Evolutionary conservation across 2,329 filamentous ascomycete species (phyloP).

Genomic region (Zymoseptoria brevis): DNA sequence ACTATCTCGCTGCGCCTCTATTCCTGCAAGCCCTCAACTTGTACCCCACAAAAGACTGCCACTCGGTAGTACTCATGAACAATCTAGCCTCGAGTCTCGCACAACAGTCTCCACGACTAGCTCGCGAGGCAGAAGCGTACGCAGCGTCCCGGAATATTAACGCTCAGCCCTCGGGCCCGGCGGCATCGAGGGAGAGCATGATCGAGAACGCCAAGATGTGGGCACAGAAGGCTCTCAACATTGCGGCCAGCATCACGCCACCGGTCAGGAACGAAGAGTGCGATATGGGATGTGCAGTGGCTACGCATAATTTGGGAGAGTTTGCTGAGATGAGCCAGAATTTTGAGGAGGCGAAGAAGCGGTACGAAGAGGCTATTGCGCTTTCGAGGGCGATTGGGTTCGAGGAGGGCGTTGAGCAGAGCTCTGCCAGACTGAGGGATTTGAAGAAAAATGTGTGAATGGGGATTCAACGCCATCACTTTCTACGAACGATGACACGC

Average conservation of each 20-base stretch:
- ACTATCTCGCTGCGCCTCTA: slow-evolving; percentile 75
- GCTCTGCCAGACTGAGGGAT: slow-evolving; percentile 34
- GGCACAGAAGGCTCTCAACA: slow-evolving; percentile 66
- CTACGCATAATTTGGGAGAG: slow-evolving; percentile 79
- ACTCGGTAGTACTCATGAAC: slow-evolving; percentile 79
- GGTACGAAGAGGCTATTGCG: slow-evolving; percentile 60
- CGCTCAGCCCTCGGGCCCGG: slow-evolving; percentile 35
- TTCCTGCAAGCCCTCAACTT: slow-evolving; percentile 77
- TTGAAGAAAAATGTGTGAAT: slow-evolving; percentile 17
- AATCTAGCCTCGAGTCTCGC: slow-evolving; percentile 68
- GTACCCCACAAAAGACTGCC: slow-evolving; percentile 58
- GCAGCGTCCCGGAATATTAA: slow-evolving; percentile 30
- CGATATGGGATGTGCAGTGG: slow-evolving; percentile 72
- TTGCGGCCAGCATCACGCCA: slow-evolving; percentile 57
- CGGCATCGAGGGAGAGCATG: slow-evolving; percentile 47
- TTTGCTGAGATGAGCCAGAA: slow-evolving; percentile 70
- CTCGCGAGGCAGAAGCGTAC: slow-evolving; percentile 22
- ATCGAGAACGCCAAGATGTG: slow-evolving; percentile 66
- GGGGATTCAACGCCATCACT: too few relatives aligned
- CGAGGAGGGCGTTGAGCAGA: slow-evolving; percentile 37
- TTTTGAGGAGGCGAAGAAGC: slow-evolving; percentile 54
- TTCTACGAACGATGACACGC: too few relatives aligned
- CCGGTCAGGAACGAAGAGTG: slow-evolving; percentile 68
- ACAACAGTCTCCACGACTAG: slow-evolving; percentile 47
- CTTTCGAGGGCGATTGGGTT: slow-evolving; percentile 46